A percentile compares a stretch with the other conserved stretches of the same genome.
Evolutionary conservation across 495 filamentous ascomycete species (phyloP).

Genomic region (Neurospora sp.): DNA sequence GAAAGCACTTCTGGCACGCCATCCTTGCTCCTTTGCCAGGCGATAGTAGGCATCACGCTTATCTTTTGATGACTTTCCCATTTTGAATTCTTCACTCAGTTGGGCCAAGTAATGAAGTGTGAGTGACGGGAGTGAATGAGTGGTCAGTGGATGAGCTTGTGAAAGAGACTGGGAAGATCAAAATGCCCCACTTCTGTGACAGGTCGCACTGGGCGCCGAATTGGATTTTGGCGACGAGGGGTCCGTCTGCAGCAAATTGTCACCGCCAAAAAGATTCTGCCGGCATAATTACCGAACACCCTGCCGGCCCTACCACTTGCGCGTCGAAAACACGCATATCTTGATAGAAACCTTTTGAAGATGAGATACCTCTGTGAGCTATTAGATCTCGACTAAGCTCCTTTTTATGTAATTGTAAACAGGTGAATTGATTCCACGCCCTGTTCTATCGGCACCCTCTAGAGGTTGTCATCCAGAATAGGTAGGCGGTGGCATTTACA

Average conservation of each 20-base stretch:
- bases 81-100: constrained; percentile 22
- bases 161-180: not conserved
- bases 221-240: not conserved
- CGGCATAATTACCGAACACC: not conserved
- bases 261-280: not conserved
- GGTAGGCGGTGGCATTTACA: not conserved
- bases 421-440: not conserved
- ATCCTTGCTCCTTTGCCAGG: constrained; percentile 95
- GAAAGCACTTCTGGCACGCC: constrained; percentile 92
- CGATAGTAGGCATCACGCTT: constrained; percentile 97
- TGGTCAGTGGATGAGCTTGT: not conserved
- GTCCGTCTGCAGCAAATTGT: not conserved
- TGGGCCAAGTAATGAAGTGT: not conserved
- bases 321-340: not conserved
- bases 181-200: not conserved
- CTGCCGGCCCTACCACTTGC: not conserved
- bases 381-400: not conserved
- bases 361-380: not conserved
- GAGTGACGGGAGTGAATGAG: not conserved
- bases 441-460: not conserved
- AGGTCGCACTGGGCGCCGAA: not conserved
- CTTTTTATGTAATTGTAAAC: not conserved
- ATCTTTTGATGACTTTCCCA: constrained; percentile 98
- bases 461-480: not conserved
- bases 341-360: not conserved